Evolutionary conservation across 495 filamentous ascomycete species (phyloP).

Genomic region (Aspergillus homomorphus): DNA sequence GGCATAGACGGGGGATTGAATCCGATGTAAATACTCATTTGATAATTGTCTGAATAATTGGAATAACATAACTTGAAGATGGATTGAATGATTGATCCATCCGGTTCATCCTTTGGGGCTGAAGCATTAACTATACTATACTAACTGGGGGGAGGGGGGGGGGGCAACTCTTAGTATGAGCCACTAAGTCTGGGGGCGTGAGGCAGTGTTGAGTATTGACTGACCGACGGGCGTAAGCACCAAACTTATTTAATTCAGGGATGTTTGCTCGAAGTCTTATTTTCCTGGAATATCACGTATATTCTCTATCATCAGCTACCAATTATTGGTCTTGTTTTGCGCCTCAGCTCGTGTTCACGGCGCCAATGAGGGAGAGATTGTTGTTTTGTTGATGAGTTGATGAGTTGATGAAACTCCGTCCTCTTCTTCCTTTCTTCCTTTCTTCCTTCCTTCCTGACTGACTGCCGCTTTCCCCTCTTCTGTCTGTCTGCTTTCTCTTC

Average conservation of each 20-base stretch:
- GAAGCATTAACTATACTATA: neutral
- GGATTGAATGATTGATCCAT: too few species aligned
- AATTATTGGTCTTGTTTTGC: neutral
- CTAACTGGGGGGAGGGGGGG: too few species aligned
- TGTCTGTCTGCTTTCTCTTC: neutral
- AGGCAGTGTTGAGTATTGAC: neutral
- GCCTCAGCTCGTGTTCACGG: neutral
- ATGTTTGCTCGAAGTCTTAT: too few species aligned
- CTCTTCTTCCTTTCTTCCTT: too few species aligned
- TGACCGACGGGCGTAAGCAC: neutral
- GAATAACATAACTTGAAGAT: neutral
- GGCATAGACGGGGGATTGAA: neutral
- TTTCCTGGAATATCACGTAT: neutral
- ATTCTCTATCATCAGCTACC: neutral
- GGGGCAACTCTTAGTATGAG: neutral
- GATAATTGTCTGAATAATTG: neutral
- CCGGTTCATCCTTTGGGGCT: neutral
- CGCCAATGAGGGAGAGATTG: neutral
- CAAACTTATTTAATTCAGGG: neutral
- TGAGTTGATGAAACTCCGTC: neutral
- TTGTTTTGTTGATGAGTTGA: neutral
- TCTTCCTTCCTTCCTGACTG: too few species aligned
- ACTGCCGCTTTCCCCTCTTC: neutral
- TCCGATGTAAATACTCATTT: neutral
- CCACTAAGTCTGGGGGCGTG: neutral